Evolutionary conservation across 257 asterid genomes (phyloP), one percentile per base, ranked within the genome.

Genomic region (Capsicum baccatum): DNA sequence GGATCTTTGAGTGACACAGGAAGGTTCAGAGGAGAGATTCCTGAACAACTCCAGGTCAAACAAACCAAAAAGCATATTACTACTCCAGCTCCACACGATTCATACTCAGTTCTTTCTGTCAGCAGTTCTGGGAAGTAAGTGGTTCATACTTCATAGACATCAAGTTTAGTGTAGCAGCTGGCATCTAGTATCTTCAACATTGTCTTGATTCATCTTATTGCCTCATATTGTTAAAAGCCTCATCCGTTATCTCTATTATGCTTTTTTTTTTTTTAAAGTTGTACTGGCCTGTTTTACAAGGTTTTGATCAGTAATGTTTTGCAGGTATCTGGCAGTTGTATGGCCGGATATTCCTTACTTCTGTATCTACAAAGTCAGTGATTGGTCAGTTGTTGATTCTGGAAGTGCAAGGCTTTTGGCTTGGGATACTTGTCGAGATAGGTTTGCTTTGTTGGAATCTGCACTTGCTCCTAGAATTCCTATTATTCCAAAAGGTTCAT

Each of bases 101-200:
- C 99, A 21, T 92, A 94, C 91, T 93, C 98, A 0, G 95, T 95
- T 89, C 95, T 95, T 83, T 97, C 99, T 60, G 94, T 97, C 85
- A 97, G 99, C 98, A 95, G 98, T 87, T 93, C 99, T 4, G 99
- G 99, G 79, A 97, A 97, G 99, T 97, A 94, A 92, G 99, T 93
- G 33, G 9, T 54, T 78, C 64, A 15, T 47, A 54, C 48, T 54
- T 78, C 64, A 15, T 48, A 54, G 64, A 54, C 8, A 8, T 54
- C 64, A 54, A 48, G 15, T 21, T 78, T 78, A 33, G 47, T 3
- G 9, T 78, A 54, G 48, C 50, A 78, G 81, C 19, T 48, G 5
- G 50, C 81, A 26, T 26, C 21, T 54, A 26, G 63, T 26, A 78
- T 14, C 50, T 26, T 78, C 50, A 54, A 33, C 0, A 2, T 52